These are phyloP conservation scores for Isochrysis galbana DNA, from an alignment of 78 protist genomes.

Conservation along the genomic window DNA sequence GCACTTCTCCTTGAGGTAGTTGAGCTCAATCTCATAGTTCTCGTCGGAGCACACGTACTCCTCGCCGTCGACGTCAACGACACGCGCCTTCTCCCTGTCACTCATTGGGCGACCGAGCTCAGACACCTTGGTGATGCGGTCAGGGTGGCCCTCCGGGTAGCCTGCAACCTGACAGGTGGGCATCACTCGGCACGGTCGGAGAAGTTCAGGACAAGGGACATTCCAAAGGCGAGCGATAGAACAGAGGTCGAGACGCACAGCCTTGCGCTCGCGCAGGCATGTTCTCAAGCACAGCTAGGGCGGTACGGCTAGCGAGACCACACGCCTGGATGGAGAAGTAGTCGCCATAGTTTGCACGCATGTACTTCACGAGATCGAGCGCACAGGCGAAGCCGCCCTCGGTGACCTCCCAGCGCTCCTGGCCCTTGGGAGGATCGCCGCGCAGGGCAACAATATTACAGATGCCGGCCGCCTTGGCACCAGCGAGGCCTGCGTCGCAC, in stretches of 20 bases:
- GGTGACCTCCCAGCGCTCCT: conserved; percentile 26
- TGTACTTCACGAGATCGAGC: conserved; percentile 29
- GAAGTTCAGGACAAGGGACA: too few species aligned
- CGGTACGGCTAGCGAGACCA: too few species aligned
- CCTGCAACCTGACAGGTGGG: conserved; percentile 14
- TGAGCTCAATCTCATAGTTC: not conserved
- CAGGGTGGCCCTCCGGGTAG: conserved; percentile 32
- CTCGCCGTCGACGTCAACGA: not conserved
- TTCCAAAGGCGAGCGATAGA: too few species aligned
- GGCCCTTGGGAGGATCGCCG: conserved; percentile 35
- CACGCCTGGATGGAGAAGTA: not conserved
- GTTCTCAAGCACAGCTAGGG: too few species aligned
- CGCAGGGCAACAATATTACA: conserved; percentile 25
- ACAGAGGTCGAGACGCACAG: too few species aligned
- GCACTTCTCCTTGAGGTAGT: conserved; percentile 12
- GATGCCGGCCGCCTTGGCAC: conserved; percentile 13
- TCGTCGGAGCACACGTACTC: conserved; percentile 23
- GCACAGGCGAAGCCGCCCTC: conserved; percentile 30
- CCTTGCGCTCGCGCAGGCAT: too few species aligned
- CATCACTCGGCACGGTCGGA: too few species aligned
- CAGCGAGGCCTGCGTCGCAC: not conserved
- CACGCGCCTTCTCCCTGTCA: not conserved
- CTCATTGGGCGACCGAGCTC: not conserved
- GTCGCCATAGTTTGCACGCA: not conserved
- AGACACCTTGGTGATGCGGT: not conserved